These are phyloP conservation scores for Nidularia sp. DNA, from an alignment of 768 basidiomycete species.

Conservation along the genomic window DNA sequence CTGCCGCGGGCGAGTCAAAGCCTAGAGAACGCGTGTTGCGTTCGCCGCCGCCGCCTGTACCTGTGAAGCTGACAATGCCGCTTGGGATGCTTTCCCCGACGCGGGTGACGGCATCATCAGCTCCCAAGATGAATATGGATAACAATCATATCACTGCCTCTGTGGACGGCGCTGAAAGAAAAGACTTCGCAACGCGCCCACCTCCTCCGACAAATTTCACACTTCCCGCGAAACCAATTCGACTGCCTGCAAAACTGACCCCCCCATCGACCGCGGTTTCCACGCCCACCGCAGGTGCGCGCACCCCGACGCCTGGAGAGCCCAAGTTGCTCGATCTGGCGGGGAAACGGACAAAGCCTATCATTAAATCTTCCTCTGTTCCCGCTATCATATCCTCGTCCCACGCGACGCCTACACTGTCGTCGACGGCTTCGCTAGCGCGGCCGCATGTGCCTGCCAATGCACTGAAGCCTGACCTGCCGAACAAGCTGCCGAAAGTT, in stretches of 20 bases:
- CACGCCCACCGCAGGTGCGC: too few species aligned
- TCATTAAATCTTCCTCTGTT: constrained; percentile 61
- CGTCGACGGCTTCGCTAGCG: constrained; percentile 74
- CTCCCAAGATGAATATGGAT: not conserved
- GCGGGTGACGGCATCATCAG: not conserved
- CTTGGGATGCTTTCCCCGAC: too few species aligned
- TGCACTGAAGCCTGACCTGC: too few species aligned
- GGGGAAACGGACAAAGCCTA: constrained; percentile 25
- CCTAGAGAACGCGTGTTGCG: too few species aligned
- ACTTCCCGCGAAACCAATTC: not conserved
- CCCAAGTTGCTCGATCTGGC: not conserved
- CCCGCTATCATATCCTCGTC: constrained; percentile 70
- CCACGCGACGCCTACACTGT: constrained; percentile 67
- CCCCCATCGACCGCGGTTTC: not conserved
- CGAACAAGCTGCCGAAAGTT: not conserved
- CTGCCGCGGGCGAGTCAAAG: too few species aligned
- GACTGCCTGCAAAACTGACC: not conserved
- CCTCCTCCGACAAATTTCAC: not conserved
- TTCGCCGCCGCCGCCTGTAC: too few species aligned
- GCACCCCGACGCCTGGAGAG: not conserved
- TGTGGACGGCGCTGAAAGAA: not conserved
- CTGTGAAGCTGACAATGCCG: too few species aligned
- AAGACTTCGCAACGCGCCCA: not conserved
- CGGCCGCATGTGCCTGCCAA: constrained; percentile 29
- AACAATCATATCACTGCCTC: not conserved